Evolutionary conservation across 176 grass and related monocot species (phyloP).

Genomic region (Eremochloa ophiuroides): DNA sequence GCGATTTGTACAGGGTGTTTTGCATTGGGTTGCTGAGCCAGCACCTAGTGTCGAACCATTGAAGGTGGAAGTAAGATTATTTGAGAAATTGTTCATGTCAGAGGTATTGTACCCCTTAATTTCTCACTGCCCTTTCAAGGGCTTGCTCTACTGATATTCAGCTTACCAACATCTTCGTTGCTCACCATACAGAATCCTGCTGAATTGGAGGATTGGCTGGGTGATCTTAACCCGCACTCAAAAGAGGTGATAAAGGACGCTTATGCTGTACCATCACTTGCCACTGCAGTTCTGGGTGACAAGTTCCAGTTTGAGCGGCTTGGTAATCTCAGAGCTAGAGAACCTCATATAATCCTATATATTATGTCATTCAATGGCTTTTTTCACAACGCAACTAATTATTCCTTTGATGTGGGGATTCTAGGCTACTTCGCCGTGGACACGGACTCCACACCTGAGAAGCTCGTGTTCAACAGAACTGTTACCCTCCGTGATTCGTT

Average conservation of each 20-base stretch:
- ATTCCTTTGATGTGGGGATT: not conserved
- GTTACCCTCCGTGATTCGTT: conserved; percentile 89
- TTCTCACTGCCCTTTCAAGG: conserved; percentile 1
- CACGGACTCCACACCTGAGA: conserved; percentile 47
- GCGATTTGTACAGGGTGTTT: conserved; percentile 66
- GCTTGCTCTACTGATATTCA: conserved; percentile 1
- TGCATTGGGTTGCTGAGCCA: conserved; percentile 93
- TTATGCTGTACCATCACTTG: conserved; percentile 64
- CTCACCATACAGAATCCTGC: conserved; percentile 63
- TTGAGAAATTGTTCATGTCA: conserved; percentile 79
- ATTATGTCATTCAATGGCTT: not conserved
- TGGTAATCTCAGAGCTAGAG: conserved; percentile 43
- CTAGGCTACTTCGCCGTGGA: conserved; percentile 90
- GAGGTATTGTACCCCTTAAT: conserved; percentile 47
- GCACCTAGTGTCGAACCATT: conserved; percentile 78
- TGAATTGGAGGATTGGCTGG: conserved; percentile 82
- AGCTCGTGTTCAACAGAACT: conserved; percentile 86
- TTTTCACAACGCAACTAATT: conserved; percentile 3
- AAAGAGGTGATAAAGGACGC: conserved; percentile 85
- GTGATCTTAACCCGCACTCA: conserved; percentile 75
- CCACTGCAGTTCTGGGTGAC: conserved; percentile 53
- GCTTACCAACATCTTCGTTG: conserved; percentile 1
- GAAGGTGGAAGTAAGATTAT: conserved; percentile 87
- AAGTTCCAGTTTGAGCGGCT: conserved; percentile 97
- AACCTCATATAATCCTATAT: not conserved